A percentile compares a stretch with the other conserved stretches of the same genome.
These are phyloP conservation scores for Haplosporangium gracile DNA, from an alignment of 192 early-diverging fungal species.

Conservation along the genomic window DNA sequence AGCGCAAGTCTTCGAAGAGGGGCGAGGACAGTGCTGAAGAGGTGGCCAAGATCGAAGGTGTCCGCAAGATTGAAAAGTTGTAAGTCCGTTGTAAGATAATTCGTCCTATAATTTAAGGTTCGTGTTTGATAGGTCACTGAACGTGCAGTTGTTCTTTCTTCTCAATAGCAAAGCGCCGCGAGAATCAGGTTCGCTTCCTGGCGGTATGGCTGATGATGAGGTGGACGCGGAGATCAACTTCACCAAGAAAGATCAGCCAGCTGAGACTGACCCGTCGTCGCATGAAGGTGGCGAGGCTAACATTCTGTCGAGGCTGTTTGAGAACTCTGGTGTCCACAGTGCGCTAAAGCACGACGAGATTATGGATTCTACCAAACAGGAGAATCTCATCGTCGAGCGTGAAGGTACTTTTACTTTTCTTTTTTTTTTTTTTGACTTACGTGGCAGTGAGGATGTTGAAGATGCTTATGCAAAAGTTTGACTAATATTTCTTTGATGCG, in stretches of 20 bases:
- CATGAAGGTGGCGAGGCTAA: conserved; percentile 60
- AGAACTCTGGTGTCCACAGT: conserved; percentile 88
- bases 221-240: conserved; percentile 35
- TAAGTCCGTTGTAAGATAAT: conserved; percentile 12
- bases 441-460: not conserved
- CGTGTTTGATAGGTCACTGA: not conserved
- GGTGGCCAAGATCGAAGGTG: conserved; percentile 20
- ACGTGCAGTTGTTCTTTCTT: not conserved
- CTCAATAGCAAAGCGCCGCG: conserved; percentile 21
- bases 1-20: conserved; percentile 23
- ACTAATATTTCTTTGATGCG: not conserved
- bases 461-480: not conserved
- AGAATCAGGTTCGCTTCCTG: conserved; percentile 47
- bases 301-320: conserved; percentile 85
- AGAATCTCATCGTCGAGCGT: conserved; percentile 75
- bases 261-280: not conserved
- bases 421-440: not conserved
- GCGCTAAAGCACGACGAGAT: conserved; percentile 95
- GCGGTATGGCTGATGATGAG: conserved; percentile 25
- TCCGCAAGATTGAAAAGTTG: conserved; percentile 39
- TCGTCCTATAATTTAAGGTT: not conserved
- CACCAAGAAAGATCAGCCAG: not conserved
- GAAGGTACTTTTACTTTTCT: conserved; percentile 62
- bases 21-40: conserved; percentile 37
- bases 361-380: conserved; percentile 74